Percentiles rank a stretch among this genome's conserved stretches.
Conservation (phyloP, 371 early-diverging fungal species). For the Zychaea mexicana region DNA sequence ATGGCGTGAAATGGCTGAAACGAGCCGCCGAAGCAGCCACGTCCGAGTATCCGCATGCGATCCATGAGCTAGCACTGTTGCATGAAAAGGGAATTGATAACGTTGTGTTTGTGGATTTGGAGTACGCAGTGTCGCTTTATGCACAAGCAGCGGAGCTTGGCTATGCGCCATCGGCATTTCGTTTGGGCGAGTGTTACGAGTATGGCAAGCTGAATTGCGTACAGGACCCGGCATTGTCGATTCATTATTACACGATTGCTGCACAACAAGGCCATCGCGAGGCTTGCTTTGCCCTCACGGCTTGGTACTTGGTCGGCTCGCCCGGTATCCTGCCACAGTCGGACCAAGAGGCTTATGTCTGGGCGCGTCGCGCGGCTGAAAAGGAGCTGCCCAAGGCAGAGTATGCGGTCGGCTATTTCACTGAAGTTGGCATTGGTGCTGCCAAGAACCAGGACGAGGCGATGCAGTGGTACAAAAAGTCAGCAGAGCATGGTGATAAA, state of each 20-base stretch:
- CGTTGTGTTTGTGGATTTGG: constrained; percentile 71
- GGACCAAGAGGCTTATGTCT: constrained; percentile 88
- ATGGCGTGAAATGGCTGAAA: constrained; percentile 82
- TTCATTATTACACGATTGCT: constrained; percentile 77
- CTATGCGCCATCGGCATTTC: constrained; percentile 77
- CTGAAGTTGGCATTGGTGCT: constrained; percentile 82
- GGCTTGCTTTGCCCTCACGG: constrained; percentile 86
- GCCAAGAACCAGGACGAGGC: constrained; percentile 69
- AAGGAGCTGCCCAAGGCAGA: constrained; percentile 86
- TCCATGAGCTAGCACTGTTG: constrained; percentile 75
- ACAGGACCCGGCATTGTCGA: constrained; percentile 69
- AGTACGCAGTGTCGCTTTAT: constrained; percentile 75
- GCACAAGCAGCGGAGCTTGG: constrained; percentile 77
- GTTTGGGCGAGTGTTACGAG: constrained; percentile 82
- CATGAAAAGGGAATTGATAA: constrained; percentile 73
- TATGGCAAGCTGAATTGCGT: constrained; percentile 71
- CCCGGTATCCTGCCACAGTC: constrained; percentile 76
- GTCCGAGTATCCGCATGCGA: constrained; percentile 76
- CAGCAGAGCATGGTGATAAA: constrained; percentile 82
- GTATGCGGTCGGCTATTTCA: constrained; percentile 87
- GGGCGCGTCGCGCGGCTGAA: constrained; percentile 88
- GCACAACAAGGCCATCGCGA: constrained; percentile 92
- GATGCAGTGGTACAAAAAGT: constrained; percentile 80
- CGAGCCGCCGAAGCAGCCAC: constrained; percentile 74
- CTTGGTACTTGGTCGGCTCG: constrained; percentile 90